Evolutionary conservation across 345 rosid species (phyloP), one percentile per base, ranked within the genome.

Genomic region (Linum tenue): DNA sequence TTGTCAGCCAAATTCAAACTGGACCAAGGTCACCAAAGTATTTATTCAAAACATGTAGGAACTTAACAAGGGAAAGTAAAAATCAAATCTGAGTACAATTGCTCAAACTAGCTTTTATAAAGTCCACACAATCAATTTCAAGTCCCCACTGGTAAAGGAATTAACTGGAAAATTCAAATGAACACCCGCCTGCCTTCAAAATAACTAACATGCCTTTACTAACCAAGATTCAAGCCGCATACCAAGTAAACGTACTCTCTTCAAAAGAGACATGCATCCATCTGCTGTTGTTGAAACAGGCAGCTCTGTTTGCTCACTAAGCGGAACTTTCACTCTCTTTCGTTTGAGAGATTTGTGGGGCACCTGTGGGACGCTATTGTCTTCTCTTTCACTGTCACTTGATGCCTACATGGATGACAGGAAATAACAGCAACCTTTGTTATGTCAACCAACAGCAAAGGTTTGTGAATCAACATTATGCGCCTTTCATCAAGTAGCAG

Each of bases 371-470:
- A 78, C 77, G 69, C 75, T 87, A 62, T 68, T 73, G 73, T 84
- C 86, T 81, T 89, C 98, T 69, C 71, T 80, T 66, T 87, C 99
- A 78, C 85, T 80, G n/a, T 84, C 91, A 79, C 88, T 89, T 65
- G 81, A 90, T 50, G 82, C 94, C 99, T 95, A 75, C 67, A 44
- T 37, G 60, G 60, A 67, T 64, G 61, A 57, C 2, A 72, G 37
- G 48, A 44, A 14, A 39, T 22, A 59, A 61, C 56, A 66, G 56
- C 35, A 63, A 55, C 57, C 67, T 38, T 48, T 37, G 41, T 55
- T 16, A 67, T 66, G 56, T 53, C 44, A 39, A 4, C 39, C 31
- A 15, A 10, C 15, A 22, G 36, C 41, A 61, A 10, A 55, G 6
- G 39, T 9, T 39, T 22, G 37, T 15, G 16, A 55, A 56, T 63